phyloP scores from a whole-genome alignment of 108 stramenopile species.

The Skeletonema marinoi region DNA sequence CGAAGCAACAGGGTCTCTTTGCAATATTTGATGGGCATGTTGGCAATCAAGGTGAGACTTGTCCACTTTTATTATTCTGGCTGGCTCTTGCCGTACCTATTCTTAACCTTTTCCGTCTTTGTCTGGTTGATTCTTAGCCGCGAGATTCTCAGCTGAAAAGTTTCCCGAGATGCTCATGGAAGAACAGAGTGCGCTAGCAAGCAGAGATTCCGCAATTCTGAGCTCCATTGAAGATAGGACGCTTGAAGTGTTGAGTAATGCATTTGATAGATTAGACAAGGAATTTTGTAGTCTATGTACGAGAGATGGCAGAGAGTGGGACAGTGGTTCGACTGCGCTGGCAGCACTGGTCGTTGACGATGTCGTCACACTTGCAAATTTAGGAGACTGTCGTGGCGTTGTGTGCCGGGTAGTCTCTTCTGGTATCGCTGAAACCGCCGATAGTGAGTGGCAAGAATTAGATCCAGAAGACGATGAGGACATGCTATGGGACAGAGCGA shows the following conservation, averaged over 20 bases:
- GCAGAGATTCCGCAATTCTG: constrained; percentile 21
- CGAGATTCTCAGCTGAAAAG: constrained; percentile 56
- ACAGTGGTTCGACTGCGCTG: constrained; percentile 79
- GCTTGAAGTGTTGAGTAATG: constrained; percentile 47
- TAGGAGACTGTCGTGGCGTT: constrained; percentile 81
- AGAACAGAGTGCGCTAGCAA: constrained; percentile 46
- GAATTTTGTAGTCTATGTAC: constrained; percentile 74
- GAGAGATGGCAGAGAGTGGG: constrained; percentile 75
- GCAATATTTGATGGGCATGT: constrained; percentile 87
- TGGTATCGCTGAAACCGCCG: constrained; percentile 13
- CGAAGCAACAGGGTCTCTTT: constrained; percentile 65
- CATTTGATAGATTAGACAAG: constrained; percentile 64
- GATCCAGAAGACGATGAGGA: constrained; percentile 23
- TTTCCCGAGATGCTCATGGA: constrained; percentile 54
- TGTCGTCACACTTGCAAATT: constrained; percentile 63
- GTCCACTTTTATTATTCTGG: not conserved
- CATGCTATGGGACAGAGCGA: constrained; percentile 25
- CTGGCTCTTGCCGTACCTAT: not conserved
- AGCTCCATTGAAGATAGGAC: constrained; percentile 38
- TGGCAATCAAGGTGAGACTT: constrained; percentile 65
- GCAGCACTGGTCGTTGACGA: constrained; percentile 65
- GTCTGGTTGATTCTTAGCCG: not conserved
- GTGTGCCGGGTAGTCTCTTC: constrained; percentile 54
- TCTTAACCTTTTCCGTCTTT: not conserved
- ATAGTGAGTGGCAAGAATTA: constrained; percentile 21